phyloP scores from a whole-genome alignment of 2,329 filamentous ascomycete species.

The Neofusicoccum parvum region DNA sequence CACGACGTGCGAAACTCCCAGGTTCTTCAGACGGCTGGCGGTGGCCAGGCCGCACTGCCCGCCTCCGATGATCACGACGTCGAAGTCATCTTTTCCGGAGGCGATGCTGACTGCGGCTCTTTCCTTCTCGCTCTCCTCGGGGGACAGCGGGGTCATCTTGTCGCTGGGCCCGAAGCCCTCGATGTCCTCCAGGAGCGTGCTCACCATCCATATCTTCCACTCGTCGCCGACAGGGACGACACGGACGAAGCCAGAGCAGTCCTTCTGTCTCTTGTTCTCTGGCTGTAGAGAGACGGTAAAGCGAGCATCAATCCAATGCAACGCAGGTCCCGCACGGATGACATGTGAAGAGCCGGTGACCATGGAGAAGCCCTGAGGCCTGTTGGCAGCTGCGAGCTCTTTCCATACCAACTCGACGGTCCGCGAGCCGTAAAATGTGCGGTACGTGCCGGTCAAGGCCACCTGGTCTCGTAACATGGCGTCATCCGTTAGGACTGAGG shows the following conservation, averaged over 20 bases:
- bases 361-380: conserved; percentile 33
- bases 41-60: conserved; percentile 49
- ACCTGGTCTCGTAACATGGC: conserved; percentile 59
- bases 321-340: conserved; percentile 26
- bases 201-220: conserved; percentile 45
- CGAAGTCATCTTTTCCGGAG: conserved; percentile 24
- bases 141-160: conserved; percentile 18
- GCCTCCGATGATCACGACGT: conserved; percentile 34
- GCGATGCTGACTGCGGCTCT: conserved; percentile 35
- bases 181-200: conserved; percentile 40
- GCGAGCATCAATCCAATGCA: conserved; percentile 33
- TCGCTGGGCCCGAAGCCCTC: conserved; percentile 37
- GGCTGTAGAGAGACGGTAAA: conserved; percentile 33
- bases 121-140: conserved; percentile 29
- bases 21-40: conserved; percentile 47
- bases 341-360: conserved; percentile 25
- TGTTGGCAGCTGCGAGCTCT: conserved; percentile 31
- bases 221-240: conserved; percentile 34
- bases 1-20: conserved; percentile 47
- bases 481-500: conserved; percentile 21
- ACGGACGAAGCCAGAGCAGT: conserved; percentile 33
- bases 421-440: conserved; percentile 53
- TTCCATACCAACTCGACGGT: conserved; percentile 44
- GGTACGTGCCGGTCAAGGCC: conserved; percentile 58
- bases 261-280: conserved; percentile 27